A percentile compares a stretch with the other conserved stretches of the same genome.
Evolutionary conservation across 768 basidiomycete genomes (phyloP).

Genomic region (Auriculariales sp.): DNA sequence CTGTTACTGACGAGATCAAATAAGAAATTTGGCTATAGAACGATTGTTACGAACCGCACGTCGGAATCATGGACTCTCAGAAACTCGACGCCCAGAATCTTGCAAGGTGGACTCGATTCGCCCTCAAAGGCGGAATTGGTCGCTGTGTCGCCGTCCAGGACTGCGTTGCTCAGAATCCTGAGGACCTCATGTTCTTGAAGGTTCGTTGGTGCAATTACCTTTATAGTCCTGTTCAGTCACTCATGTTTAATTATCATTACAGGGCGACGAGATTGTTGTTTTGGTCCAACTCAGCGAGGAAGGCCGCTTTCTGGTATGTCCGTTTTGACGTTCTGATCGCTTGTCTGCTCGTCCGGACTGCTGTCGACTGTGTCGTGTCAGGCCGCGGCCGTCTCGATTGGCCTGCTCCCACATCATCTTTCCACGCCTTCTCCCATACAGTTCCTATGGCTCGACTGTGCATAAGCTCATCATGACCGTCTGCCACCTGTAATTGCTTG

Average conservation of each 20-base stretch:
- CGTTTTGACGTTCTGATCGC: no score
- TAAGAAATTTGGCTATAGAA: no score
- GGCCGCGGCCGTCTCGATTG: no score
- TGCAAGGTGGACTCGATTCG: constrained; percentile 72
- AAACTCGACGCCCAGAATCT: constrained; percentile 61
- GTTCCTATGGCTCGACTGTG: no score
- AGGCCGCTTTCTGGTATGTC: constrained; percentile 49
- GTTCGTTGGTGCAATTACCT: constrained; percentile 22
- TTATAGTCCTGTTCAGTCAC: not conserved
- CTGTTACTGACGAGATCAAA: no score
- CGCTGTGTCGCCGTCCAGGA: constrained; percentile 60
- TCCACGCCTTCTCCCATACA: no score
- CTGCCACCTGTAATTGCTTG: no score
- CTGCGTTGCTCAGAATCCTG: constrained; percentile 55
- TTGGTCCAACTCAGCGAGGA: constrained; percentile 51
- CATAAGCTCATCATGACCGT: no score
- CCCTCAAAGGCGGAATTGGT: constrained; percentile 74
- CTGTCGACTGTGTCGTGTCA: no score
- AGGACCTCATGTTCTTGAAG: constrained; percentile 81
- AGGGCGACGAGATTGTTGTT: constrained; percentile 73
- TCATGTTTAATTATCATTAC: constrained; percentile 3
- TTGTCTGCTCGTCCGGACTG: no score
- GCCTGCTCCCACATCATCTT: no score
- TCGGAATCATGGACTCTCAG: not conserved
- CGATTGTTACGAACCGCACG: no score